A percentile compares a stretch with the other conserved stretches of the same genome.
Evolutionary conservation across 352 stramenopile genomes (phyloP).

Genomic region (Thalassiosira exigua): DNA sequence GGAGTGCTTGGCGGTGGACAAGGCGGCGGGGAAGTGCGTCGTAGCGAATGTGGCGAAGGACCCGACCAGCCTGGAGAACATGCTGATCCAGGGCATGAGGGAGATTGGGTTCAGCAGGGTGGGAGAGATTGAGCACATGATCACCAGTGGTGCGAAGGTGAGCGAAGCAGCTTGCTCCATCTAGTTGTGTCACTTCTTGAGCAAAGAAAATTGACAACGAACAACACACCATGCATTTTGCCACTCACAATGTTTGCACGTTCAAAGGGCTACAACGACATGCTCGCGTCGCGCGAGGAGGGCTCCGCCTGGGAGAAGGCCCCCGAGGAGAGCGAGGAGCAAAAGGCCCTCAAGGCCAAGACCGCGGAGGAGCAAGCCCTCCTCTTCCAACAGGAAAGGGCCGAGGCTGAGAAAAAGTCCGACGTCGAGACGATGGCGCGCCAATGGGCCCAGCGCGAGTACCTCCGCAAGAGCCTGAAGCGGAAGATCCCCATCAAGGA

Average conservation of each 20-base stretch:
- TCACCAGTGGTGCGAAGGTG: constrained; percentile 67
- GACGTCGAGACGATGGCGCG: constrained; percentile 42
- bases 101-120: constrained; percentile 69
- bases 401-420: constrained; percentile 42
- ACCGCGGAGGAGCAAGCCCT: constrained; percentile 44
- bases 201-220: neutral
- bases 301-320: constrained; percentile 25
- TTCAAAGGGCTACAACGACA: constrained; percentile 45
- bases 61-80: constrained; percentile 64
- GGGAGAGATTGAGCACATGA: constrained; percentile 81
- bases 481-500: constrained; percentile 36
- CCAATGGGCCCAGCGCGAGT: constrained; percentile 55
- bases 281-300: constrained; percentile 20
- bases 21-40: constrained; percentile 60
- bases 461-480: constrained; percentile 41
- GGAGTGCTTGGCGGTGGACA: constrained; percentile 74
- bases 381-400: constrained; percentile 24
- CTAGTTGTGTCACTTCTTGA: constrained; percentile 6
- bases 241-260: neutral
- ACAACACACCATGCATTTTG: neutral
- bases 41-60: constrained; percentile 64
- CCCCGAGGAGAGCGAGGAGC: constrained; percentile 34
- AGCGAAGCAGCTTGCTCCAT: constrained; percentile 17
- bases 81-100: constrained; percentile 74
- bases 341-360: constrained; percentile 36